phyloP scores from a whole-genome alignment of 192 early-diverging fungal species.

The Gryganskiella cystojenkinii region DNA sequence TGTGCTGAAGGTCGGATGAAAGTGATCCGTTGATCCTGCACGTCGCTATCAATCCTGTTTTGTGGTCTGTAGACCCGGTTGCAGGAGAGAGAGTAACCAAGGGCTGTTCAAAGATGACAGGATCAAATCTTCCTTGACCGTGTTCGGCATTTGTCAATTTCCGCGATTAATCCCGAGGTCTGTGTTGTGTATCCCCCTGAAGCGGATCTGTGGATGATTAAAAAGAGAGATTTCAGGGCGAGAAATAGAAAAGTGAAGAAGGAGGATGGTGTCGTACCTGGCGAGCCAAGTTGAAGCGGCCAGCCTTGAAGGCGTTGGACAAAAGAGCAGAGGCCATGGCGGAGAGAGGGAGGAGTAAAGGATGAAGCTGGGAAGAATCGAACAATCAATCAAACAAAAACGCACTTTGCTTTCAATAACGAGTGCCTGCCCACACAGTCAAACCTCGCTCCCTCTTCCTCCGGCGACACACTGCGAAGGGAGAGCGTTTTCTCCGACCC shows the following conservation, averaged over 20 bases:
- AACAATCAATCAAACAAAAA: conserved; percentile 12
- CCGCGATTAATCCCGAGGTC: conserved; percentile 3
- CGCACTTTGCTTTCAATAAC: too few relatives aligned
- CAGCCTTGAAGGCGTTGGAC: conserved; percentile 52
- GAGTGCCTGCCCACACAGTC: too few relatives aligned
- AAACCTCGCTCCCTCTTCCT: too few relatives aligned
- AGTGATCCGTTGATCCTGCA: too few relatives aligned
- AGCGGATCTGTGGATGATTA: background rate
- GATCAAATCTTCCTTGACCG: background rate
- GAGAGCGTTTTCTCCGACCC: too few relatives aligned
- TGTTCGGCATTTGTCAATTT: background rate
- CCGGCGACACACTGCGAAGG: too few relatives aligned
- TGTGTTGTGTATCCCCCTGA: background rate
- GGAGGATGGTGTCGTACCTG: conserved; percentile 36
- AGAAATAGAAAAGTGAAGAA: background rate
- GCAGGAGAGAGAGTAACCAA: too few relatives aligned
- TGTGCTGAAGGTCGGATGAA: too few relatives aligned
- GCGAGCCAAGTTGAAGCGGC: conserved; percentile 50
- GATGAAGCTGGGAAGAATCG: conserved; percentile 2
- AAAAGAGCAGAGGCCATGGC: conserved; percentile 48
- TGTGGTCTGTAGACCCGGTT: too few relatives aligned
- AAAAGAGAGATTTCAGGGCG: too few relatives aligned
- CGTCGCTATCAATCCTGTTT: too few relatives aligned
- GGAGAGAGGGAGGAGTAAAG: conserved; percentile 13
- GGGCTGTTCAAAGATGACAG: too few relatives aligned